Conservation (phyloP, 257 asterid genomes). For the Euphrasia confusa region DNA sequence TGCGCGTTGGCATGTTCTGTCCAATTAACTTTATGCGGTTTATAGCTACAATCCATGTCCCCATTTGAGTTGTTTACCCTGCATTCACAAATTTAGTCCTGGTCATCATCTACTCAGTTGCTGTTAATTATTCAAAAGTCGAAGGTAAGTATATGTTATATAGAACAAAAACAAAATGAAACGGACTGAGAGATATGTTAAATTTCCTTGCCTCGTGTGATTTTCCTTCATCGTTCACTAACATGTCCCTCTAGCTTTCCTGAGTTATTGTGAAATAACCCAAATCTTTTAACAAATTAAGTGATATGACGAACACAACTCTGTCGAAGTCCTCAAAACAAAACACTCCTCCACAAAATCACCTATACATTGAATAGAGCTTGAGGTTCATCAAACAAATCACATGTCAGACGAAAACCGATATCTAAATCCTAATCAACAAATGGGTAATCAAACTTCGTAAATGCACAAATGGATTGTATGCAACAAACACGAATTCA, state of each 20-base stretch:
- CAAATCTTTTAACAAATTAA: constrained; percentile 18
- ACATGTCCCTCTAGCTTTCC: constrained; percentile 27
- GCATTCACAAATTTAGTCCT: constrained; percentile 19
- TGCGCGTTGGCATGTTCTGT: constrained; percentile 61
- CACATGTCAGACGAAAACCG: neutral
- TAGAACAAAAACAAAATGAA: neutral
- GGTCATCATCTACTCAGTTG: too few species aligned
- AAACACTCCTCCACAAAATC: neutral
- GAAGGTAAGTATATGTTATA: neutral
- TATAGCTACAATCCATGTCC: constrained; percentile 30
- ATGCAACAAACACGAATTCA: neutral
- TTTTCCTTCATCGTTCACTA: constrained; percentile 30
- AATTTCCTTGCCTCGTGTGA: constrained; percentile 41
- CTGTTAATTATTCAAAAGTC: neutral
- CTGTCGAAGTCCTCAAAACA: neutral
- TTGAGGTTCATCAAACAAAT: constrained; percentile 1
- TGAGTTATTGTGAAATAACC: constrained; percentile 24
- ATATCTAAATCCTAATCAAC: constrained; percentile 1
- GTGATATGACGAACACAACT: constrained; percentile 14
- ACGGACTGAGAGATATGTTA: constrained; percentile 13
- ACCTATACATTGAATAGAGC: neutral
- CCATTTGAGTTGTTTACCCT: constrained; percentile 41
- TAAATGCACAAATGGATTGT: neutral
- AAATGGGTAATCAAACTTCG: neutral
- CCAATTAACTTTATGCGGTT: constrained; percentile 59